Evolutionary conservation across 2,329 filamentous ascomycete genomes (phyloP), one percentile per base, ranked within the genome.

Genomic region (Fusarium tuaranense): DNA sequence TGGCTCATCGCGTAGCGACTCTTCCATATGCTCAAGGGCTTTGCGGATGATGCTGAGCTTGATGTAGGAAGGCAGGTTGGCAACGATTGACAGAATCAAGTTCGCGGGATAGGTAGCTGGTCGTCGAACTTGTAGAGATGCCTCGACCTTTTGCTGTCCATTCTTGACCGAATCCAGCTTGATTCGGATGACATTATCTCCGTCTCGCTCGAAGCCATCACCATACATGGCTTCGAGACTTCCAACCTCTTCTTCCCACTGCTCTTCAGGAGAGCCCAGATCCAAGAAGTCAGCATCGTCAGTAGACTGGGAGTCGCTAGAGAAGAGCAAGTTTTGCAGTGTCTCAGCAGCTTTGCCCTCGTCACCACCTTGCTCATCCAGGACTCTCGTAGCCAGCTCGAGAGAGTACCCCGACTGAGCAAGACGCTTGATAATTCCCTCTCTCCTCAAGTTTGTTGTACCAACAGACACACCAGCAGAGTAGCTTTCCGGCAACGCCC

Each of bases 401-500:
- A 89, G 82, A 1, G 96, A 93, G 83, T 98, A 99, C 2, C 97
- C 97, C 27, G 93, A 92, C 78, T 93, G 89, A 8, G 94, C 89
- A 22, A 99, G 88, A 13, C 95, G 89, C 81, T 97, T 95, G 76
- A 98, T 91, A 66, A 93, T 93, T 5, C 91, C 92, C 81, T 98
- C 95, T 76, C 91, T 90, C 80, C 91, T 94, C 70, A 98, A 82
- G 80, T 98, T 93, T 8, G 92, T 93, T 61, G 93, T 93, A 1
- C 92, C 96, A 73, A 99, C 92, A 53, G 92, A 95, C 30, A 98
- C 92, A 25, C 97, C 97, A 32, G 95, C 96, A 13, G 94, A 92
- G 81, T 99, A 99, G 71, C 92, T 94, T 83, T 97, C 95, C 0
- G 97, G 97, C 48, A 99, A 86, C 77, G 94, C 94, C 95, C 96